Percentiles rank a stretch among this genome's conserved stretches.
Evolutionary conservation across 805 yeast genomes (phyloP).

Genomic region (Saccharomycopsis guyanensis): DNA sequence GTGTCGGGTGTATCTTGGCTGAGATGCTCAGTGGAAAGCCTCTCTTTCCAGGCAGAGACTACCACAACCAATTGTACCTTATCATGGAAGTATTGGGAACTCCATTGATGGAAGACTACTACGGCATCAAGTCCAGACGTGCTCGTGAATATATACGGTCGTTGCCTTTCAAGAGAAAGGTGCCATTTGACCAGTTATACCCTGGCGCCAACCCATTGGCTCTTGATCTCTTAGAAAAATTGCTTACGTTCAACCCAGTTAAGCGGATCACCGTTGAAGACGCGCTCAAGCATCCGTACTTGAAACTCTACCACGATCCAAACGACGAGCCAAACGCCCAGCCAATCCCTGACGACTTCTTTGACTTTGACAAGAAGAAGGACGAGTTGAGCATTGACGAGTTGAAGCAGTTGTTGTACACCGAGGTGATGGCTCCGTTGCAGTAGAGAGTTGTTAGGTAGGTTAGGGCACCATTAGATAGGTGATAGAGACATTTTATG

Average conservation of each 20-base stretch:
- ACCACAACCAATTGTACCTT: conserved; percentile 56
- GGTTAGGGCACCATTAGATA: no score
- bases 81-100: conserved; percentile 67
- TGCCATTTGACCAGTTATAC: conserved; percentile 44
- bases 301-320: conserved; percentile 59
- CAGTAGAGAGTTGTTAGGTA: no score
- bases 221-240: conserved; percentile 57
- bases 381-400: conserved; percentile 72
- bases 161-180: conserved; percentile 51
- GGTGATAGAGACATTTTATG: no score
- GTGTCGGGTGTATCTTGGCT: conserved; percentile 71
- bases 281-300: conserved; percentile 69
- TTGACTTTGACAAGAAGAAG: conserved; percentile 79
- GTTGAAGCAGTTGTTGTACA: conserved; percentile 68
- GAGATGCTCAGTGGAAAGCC: conserved; percentile 59
- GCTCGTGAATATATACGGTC: conserved; percentile 73
- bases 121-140: conserved; percentile 62
- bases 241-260: conserved; percentile 66
- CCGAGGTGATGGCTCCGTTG: conserved; percentile 58
- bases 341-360: conserved; percentile 79
- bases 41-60: conserved; percentile 69
- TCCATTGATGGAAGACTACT: conserved; percentile 65
- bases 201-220: conserved; percentile 40
- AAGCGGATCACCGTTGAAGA: conserved; percentile 68
- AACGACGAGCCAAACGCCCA: conserved; percentile 62